phyloP scores from a whole-genome alignment of 2,329 filamentous ascomycete genomes.

The Tolypocladium amazonense region DNA sequence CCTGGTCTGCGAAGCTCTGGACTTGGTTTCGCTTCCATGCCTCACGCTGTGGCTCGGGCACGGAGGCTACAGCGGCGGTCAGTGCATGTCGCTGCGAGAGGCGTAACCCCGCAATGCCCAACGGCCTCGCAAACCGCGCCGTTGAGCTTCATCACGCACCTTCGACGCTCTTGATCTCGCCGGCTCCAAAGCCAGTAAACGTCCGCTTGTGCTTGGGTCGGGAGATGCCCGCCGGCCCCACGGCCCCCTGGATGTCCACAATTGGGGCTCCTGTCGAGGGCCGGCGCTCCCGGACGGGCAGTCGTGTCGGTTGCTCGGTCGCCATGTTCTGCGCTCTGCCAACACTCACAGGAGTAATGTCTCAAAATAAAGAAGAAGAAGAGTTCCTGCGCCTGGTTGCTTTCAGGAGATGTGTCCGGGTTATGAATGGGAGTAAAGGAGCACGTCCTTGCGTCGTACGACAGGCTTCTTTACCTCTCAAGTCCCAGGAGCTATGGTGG shows the following conservation, averaged over 20 bases:
- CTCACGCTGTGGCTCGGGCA: constrained; percentile 79
- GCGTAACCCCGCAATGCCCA: neutral
- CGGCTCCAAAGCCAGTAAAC: constrained; percentile 83
- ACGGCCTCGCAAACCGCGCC: neutral
- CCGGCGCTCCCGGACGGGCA: constrained; percentile 60
- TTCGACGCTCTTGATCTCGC: constrained; percentile 90
- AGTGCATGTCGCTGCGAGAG: neutral
- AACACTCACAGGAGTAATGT: neutral
- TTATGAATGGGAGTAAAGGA: neutral
- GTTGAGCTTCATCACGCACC: constrained; percentile 37
- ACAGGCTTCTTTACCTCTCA: neutral
- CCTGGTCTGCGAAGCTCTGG: constrained; percentile 62
- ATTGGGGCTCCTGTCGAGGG: constrained; percentile 77
- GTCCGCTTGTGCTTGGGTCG: constrained; percentile 95
- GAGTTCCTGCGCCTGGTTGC: neutral
- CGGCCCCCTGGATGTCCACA: constrained; percentile 73
- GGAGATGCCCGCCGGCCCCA: constrained; percentile 74
- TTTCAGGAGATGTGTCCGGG: neutral
- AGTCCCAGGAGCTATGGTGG: neutral
- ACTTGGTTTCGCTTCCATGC: constrained; percentile 60
- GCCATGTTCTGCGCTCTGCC: constrained; percentile 15
- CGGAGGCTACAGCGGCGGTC: constrained; percentile 42
- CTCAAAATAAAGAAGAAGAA: no score
- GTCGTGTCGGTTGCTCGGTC: constrained; percentile 18
- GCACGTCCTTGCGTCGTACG: neutral